Base-by-base conservation (phyloP, 2,329 filamentous ascomycete genomes). In the Paecilomyces formosus region DNA sequence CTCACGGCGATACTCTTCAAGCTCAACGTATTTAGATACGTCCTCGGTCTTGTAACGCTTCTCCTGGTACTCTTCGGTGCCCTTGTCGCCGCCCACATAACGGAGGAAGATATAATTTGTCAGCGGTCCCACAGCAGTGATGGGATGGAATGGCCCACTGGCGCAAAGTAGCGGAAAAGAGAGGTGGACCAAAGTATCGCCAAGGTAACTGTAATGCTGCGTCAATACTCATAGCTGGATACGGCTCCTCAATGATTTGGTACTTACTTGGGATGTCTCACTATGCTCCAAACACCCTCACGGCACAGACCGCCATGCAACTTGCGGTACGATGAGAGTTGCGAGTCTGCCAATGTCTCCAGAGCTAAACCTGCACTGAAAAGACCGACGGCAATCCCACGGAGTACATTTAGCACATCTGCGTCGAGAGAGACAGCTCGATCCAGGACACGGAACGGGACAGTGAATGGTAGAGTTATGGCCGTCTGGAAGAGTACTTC, bases 251-350 rank as follows among this genome's bases (percentile, higher is more conserved):
- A 3, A 13, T 33, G 15, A 9, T 8, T n/a, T 7, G 11, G n/a
- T 18, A 73, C 80, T 69, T 74, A 85, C 82, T 86, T 86, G 0
- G 84, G 84, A 70, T 86, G 83, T 54, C 84, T 73, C 26, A 85
- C 82, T 31, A 86, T 77, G 63, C 81, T 83, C 82, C 82, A 86
- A 30, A 86, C 84, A 12, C 83, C 83, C n/a, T 82, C 76, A 13
- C 79, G 77, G 61, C 81, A 76, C 30, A 85, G 72, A 39, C 72
- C 73, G 2, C 57, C 65, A 15, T 74, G 73, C 22, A 77, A 68
- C 52, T 73, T 72, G 60, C 79, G 78, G 67, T 84, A 82, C 33
- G 74, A 65, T 53, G 80, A 79, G 13, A 86, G 72, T 65, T 86
- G 83, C 54, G 74, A 74, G 64, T 87, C 84, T 11, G 83, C 83